A percentile compares a stretch with the other conserved stretches of the same genome.
These are phyloP conservation scores for Penicillium sp. DNA, from an alignment of 2,329 filamentous ascomycete species.

Conservation along the genomic window DNA sequence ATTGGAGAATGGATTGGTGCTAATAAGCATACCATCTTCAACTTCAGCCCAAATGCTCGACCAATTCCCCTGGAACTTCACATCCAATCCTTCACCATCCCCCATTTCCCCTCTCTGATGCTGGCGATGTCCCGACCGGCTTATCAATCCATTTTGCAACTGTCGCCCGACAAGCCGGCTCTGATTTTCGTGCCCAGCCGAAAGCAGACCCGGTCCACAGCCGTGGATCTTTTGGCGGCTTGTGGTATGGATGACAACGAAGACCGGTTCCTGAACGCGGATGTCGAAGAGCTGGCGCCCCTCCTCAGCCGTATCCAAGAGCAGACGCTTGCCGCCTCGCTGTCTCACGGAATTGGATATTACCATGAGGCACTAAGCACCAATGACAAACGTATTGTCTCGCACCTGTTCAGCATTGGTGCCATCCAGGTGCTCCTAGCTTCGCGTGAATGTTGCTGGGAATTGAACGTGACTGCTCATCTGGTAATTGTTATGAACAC, in stretches of 20 bases:
- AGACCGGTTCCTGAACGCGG: conserved; percentile 86
- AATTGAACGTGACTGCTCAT: conserved; percentile 83
- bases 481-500: conserved; percentile 96
- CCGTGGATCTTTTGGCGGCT: conserved; percentile 82
- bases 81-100: conserved; percentile 91
- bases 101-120: conserved; percentile 98
- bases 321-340: conserved; percentile 79
- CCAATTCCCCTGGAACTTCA: conserved; percentile 89
- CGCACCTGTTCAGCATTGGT: conserved; percentile 85
- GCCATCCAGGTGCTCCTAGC: conserved; percentile 84
- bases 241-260: conserved; percentile 88
- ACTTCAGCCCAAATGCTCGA: conserved; percentile 91
- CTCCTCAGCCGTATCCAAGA: conserved; percentile 83
- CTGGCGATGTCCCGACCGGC: conserved; percentile 96
- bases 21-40: conserved; percentile 97
- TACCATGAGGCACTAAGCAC: conserved; percentile 90
- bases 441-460: conserved; percentile 92
- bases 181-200: conserved; percentile 90
- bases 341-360: conserved; percentile 93
- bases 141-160: conserved; percentile 82
- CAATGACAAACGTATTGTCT: conserved; percentile 90
- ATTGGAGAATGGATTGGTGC: conserved; percentile 98
- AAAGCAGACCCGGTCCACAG: conserved; percentile 87
- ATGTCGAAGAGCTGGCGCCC: conserved; percentile 77
- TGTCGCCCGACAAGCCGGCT: conserved; percentile 85